Evolutionary conservation across 371 early-diverging fungal genomes (phyloP).

Genomic region (Syncephalastrum racemosum): DNA sequence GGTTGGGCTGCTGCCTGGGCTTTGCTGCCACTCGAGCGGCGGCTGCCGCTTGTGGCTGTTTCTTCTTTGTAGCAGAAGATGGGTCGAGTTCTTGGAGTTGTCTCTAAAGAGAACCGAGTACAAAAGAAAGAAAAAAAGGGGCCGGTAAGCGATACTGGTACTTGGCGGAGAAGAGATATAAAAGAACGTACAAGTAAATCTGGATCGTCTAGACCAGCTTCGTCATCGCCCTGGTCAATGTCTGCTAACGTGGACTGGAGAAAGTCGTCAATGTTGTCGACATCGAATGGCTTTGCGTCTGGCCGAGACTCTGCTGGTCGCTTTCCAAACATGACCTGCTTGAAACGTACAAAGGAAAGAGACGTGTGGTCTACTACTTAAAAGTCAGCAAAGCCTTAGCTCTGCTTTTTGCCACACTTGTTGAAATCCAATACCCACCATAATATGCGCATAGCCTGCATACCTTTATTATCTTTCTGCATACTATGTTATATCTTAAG

Average conservation of each 20-base stretch:
- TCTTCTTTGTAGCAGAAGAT: constrained; percentile 7
- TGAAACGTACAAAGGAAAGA: constrained; percentile 2
- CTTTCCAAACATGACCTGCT: constrained; percentile 13
- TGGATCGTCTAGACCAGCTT: constrained; percentile 45
- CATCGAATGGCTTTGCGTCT: constrained; percentile 14
- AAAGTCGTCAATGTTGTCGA: constrained; percentile 24
- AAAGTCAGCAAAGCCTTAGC: too few relatives aligned
- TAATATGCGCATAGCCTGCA: too few relatives aligned
- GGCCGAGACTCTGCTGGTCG: not conserved
- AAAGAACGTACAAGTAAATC: constrained; percentile 38
- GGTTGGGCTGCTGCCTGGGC: not conserved
- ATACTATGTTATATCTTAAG: too few relatives aligned
- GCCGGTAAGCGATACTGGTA: not conserved
- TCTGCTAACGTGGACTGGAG: constrained; percentile 11
- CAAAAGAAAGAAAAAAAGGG: not conserved
- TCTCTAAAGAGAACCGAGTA: constrained; percentile 19
- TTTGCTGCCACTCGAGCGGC: not conserved
- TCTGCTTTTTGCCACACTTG: too few relatives aligned
- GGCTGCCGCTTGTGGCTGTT: constrained; percentile 4
- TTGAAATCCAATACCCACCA: too few relatives aligned
- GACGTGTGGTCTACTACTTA: not conserved
- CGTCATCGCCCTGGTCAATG: constrained; percentile 26
- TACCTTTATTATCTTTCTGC: too few relatives aligned
- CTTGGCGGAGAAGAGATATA: not conserved
- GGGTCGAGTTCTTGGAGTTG: constrained; percentile 39